Evolutionary conservation across 2,329 filamentous ascomycete genomes (phyloP), one percentile per base, ranked within the genome.

Genomic region (Eutypa lata): DNA sequence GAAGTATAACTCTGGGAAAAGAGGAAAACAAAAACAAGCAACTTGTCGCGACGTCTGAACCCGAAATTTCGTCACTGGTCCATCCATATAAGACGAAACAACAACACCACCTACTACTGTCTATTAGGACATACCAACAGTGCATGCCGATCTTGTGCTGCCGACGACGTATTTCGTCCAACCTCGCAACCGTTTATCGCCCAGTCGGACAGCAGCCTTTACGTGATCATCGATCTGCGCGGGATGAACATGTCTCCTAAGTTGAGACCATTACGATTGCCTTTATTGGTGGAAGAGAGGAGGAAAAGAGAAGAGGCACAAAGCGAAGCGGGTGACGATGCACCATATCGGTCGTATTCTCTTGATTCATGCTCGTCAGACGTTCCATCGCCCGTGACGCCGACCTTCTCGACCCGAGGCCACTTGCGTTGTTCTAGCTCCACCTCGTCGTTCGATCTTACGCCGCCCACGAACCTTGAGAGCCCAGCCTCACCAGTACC

Each of bases 401-500:
- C 88, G 21, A 89, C 85, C 18, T 89, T 88, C 65, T 87, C 80
- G 3, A 70, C 85, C 47, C 81, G 81, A 54, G 82, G 82, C 33
- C 85, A 88, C 68, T 73, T 81, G 47, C 81, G 85, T 61, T 83
- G 82, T 61, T 81, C 86, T 22, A 93, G 90, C 72, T 94, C 91
- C 0, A 80, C 81, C 26, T 96, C 91, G 1, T 96, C 91, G 5
- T 76, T 90, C 52, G 87, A 89, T 52, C 78, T 89, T 8, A 74
- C 78, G 31, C 76, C 81, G 16, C 73, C 79, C 19, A 66, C 69
- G 4, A 73, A 73, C 60, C 67, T 67, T 56, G 84, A 85, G 60
- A 72, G 72, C 65, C 72, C 71, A 57, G 86, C 78, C 51, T 87
- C 78, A 54, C 86, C 79, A 53, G 79, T 73, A 48, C 77, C 75